Percentiles rank a stretch among this genome's conserved stretches.
These are phyloP conservation scores for Penicillium freii DNA, from an alignment of 2,329 filamentous ascomycete genomes.

Conservation along the genomic window DNA sequence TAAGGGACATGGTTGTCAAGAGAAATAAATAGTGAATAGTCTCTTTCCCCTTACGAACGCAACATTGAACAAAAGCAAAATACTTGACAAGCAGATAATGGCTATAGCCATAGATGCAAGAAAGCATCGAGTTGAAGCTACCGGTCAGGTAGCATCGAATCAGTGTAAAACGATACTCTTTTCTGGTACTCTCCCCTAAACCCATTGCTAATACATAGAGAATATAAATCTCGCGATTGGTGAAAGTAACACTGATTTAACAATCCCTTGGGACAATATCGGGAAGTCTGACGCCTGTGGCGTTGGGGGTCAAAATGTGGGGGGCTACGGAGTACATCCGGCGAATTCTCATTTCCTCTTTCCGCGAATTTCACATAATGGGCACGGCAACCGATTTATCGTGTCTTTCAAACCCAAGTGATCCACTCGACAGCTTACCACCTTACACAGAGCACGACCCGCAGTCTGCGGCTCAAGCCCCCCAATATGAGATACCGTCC, in stretches of 20 bases:
- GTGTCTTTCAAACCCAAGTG: no score
- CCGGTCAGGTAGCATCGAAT: background rate
- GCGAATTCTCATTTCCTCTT: background rate
- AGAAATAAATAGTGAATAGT: background rate
- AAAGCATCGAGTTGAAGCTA: background rate
- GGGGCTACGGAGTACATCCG: background rate
- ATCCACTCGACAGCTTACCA: background rate
- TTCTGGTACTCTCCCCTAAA: background rate
- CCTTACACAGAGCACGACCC: conserved; percentile 2
- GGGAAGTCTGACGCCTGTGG: background rate
- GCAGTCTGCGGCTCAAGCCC: background rate
- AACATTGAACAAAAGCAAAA: background rate
- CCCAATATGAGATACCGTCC: background rate
- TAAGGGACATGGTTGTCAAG: background rate
- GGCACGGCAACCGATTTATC: background rate
- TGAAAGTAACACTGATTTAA: background rate
- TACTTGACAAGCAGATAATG: background rate
- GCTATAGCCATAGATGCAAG: background rate
- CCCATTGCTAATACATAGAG: background rate
- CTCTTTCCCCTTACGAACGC: background rate
- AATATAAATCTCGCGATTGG: background rate
- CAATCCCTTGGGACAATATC: background rate
- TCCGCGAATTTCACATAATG: background rate
- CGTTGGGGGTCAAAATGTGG: background rate
- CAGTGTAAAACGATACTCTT: background rate